Percentiles rank a stretch among this genome's conserved stretches.
Evolutionary conservation across 1,284 basidiomycete species (phyloP).

Genomic region (Microstroma glucosiphilum): DNA sequence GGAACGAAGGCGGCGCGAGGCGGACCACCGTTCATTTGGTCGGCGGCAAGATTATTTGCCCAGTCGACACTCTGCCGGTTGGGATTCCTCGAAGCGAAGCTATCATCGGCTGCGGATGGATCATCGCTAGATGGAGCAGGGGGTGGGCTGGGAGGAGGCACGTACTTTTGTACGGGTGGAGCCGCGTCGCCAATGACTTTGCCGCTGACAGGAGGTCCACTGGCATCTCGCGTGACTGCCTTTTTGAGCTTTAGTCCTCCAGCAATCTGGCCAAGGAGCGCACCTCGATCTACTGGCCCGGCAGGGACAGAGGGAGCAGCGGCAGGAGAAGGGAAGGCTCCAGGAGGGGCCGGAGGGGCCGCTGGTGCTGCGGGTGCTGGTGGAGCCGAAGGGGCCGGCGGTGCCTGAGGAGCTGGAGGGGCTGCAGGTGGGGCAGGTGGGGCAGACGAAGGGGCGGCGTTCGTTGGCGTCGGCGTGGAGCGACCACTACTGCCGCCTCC

Average conservation of each 20-base stretch:
- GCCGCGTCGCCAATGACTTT: slow-evolving; percentile 69
- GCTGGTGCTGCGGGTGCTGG: slow-evolving; percentile 52
- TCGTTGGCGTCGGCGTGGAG: slow-evolving; percentile 24
- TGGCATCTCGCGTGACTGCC: slow-evolving; percentile 76
- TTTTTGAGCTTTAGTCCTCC: slow-evolving; percentile 70
- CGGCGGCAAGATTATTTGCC: slow-evolving; percentile 80
- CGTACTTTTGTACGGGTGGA: slow-evolving; percentile 58
- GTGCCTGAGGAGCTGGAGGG: slow-evolving; percentile 22
- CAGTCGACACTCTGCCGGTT: slow-evolving; percentile 83
- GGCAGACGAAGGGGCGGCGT: slow-evolving; percentile 4
- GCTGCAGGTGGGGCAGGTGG: slow-evolving; percentile 14
- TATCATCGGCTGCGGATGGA: slow-evolving; percentile 42
- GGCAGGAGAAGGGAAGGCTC: slow-evolving; percentile 38
- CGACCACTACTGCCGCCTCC: slow-evolving; percentile 18
- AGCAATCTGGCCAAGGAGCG: slow-evolving; percentile 75
- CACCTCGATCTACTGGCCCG: slow-evolving; percentile 60
- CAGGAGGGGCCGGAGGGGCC: slow-evolving; percentile 42
- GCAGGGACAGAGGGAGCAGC: slow-evolving; percentile 33
- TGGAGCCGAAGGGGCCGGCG: slow-evolving; percentile 38
- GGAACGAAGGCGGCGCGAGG: slow-evolving; percentile 49
- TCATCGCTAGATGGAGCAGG: slow-evolving; percentile 26
- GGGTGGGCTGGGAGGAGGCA: slow-evolving; percentile 35
- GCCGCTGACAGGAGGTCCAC: slow-evolving; percentile 64
- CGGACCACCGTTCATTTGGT: slow-evolving; percentile 53
- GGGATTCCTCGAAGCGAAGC: slow-evolving; percentile 43